Conservation (phyloP, 495 filamentous ascomycete species). For the Staphylotrichum longicolle region DNA sequence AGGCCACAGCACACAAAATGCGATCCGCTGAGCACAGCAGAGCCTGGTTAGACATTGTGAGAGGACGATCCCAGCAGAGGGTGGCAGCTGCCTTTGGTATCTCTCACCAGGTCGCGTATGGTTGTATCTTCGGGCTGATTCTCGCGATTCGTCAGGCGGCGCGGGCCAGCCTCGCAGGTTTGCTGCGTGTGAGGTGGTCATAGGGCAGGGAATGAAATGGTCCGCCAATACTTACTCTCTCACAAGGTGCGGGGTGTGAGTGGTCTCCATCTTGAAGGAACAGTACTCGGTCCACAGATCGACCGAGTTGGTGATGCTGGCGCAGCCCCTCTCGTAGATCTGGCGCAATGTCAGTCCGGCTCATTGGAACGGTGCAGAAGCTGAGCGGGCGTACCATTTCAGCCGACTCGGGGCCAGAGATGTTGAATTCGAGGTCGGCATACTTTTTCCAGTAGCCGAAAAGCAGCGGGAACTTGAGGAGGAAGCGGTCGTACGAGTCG, state of each 20-base stretch:
- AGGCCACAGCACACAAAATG: conserved; percentile 44
- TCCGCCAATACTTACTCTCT: conserved; percentile 93
- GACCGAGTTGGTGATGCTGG: conserved; percentile 88
- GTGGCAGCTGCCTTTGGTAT: conserved; percentile 48
- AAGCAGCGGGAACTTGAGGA: conserved; percentile 90
- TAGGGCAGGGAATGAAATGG: conserved; percentile 65
- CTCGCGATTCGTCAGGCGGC: conserved; percentile 32
- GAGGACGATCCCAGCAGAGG: conserved; percentile 50
- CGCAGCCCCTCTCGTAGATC: conserved; percentile 95
- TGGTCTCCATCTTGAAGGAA: conserved; percentile 94
- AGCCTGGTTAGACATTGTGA: conserved; percentile 59
- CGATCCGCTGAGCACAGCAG: conserved; percentile 45
- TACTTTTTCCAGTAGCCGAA: conserved; percentile 99
- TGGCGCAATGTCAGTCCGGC: conserved; percentile 36
- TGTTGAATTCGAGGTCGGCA: conserved; percentile 95
- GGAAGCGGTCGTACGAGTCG: conserved; percentile 84
- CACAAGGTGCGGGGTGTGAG: conserved; percentile 89
- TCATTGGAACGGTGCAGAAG: background rate
- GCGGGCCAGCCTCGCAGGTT: conserved; percentile 29
- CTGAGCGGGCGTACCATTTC: conserved; percentile 71
- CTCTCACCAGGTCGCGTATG: conserved; percentile 51
- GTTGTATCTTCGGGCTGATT: conserved; percentile 26
- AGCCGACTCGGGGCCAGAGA: conserved; percentile 93
- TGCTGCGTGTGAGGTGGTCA: conserved; percentile 49
- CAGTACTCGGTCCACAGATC: conserved; percentile 98